These are phyloP conservation scores for Lolium multiflorum DNA, from an alignment of 176 grass and related monocot genomes.

Conservation along the genomic window DNA sequence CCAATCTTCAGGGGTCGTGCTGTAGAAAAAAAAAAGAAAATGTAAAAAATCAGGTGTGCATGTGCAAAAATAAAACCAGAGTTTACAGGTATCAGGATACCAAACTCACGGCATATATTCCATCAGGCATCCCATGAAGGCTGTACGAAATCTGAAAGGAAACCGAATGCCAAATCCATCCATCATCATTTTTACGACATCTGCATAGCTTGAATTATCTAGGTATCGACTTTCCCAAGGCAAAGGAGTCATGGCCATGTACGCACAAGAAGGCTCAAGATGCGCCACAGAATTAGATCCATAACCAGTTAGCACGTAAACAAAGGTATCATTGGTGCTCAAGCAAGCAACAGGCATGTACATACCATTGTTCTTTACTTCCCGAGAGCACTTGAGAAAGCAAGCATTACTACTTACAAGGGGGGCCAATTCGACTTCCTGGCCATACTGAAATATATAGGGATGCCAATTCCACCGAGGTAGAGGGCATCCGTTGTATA, in stretches of 20 bases:
- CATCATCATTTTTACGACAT: neutral
- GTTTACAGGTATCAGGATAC: too few species aligned
- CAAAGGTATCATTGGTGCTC: neutral
- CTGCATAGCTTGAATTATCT: conserved; percentile 18
- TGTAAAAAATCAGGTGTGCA: too few species aligned
- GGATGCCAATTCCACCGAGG: neutral
- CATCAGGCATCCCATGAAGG: too few species aligned
- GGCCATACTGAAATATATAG: too few species aligned
- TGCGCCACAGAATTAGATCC: neutral
- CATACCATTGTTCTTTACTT: neutral
- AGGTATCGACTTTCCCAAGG: too few species aligned
- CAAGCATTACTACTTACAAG: rapidly evolving
- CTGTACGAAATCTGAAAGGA: too few species aligned
- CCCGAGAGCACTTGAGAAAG: neutral
- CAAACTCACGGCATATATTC: too few species aligned
- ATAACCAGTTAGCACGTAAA: neutral
- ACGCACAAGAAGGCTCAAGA: neutral
- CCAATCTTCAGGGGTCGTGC: too few species aligned
- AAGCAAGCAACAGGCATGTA: conserved; percentile 41
- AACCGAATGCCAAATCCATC: too few species aligned
- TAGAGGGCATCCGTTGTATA: neutral
- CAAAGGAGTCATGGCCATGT: conserved; percentile 8
- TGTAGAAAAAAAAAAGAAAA: too few species aligned
- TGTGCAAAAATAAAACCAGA: too few species aligned
- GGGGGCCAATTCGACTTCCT: neutral